A percentile compares a stretch with the other conserved stretches of the same genome.
These are phyloP conservation scores for Platanus orientalis DNA, from an alignment of 164 flowering plant species.

Conservation along the genomic window DNA sequence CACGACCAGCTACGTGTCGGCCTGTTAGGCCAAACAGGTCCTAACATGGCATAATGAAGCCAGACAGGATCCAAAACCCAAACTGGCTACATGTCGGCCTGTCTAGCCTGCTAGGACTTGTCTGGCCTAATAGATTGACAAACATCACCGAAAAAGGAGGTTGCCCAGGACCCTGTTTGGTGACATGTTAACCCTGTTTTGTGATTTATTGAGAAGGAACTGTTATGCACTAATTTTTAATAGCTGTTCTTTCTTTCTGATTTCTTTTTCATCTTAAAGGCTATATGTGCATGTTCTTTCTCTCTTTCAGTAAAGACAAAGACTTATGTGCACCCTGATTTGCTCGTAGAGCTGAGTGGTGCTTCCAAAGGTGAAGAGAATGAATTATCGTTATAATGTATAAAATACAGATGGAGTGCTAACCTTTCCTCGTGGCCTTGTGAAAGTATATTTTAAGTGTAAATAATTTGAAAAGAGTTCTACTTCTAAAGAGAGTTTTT, in stretches of 20 bases:
- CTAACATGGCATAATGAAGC: no score
- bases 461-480: no score
- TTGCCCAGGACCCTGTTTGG: no score
- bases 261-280: background rate
- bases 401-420: background rate
- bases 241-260: background rate
- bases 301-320: constrained; percentile 19
- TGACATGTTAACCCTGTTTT: no score
- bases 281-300: constrained; percentile 6
- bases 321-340: background rate
- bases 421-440: constrained; percentile 2
- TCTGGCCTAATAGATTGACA: no score
- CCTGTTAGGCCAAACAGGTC: no score
- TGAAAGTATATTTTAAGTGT: background rate
- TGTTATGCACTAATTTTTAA: background rate
- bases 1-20: no score
- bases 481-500: no score
- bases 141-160: no score
- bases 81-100: no score
- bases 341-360: constrained; percentile 2
- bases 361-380: constrained; percentile 7
- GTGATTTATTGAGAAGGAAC: background rate
- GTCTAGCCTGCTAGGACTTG: no score
- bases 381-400: background rate
- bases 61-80: no score